A percentile compares a stretch with the other conserved stretches of the same genome.
phyloP scores from a whole-genome alignment of 371 early-diverging fungal genomes.

The Smittium mucronatum region DNA sequence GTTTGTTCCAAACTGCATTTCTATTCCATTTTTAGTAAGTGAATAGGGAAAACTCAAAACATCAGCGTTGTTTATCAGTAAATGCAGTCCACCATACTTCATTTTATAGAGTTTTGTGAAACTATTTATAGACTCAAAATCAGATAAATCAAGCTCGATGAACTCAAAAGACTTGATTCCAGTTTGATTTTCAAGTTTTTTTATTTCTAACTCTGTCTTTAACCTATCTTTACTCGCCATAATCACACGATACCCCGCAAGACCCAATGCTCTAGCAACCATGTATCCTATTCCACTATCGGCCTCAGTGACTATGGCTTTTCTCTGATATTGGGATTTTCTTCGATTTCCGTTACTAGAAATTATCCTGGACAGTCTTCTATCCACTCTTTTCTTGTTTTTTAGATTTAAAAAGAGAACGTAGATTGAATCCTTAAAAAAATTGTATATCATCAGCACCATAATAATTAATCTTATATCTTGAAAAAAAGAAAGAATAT shows the following conservation, averaged over 20 bases:
- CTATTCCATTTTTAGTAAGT: slow-evolving; percentile 51
- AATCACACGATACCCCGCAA: slow-evolving; percentile 29
- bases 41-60: slow-evolving; percentile 53
- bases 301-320: slow-evolving; percentile 20
- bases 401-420: too few relatives aligned
- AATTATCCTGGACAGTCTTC: too few relatives aligned
- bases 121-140: slow-evolving; percentile 36
- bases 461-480: too few relatives aligned
- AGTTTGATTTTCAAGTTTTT: slow-evolving; percentile 39
- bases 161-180: slow-evolving; percentile 36
- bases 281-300: slow-evolving; percentile 31
- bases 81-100: slow-evolving; percentile 37
- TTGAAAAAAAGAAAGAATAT: too few relatives aligned
- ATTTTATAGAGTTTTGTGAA: slow-evolving; percentile 42
- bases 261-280: slow-evolving; percentile 27
- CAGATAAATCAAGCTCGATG: slow-evolving; percentile 43
- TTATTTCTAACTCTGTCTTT: slow-evolving; percentile 34
- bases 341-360: too few relatives aligned
- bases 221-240: slow-evolving; percentile 42
- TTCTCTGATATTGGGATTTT: too few relatives aligned
- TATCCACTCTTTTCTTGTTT: too few relatives aligned
- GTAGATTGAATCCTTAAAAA: too few relatives aligned
- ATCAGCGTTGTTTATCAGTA: slow-evolving; percentile 55
- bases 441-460: too few relatives aligned
- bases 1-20: slow-evolving; percentile 61